Evolutionary conservation across 352 stramenopile genomes (phyloP), one percentile per base, ranked within the genome.

Genomic region (Globisporangium cystogenes): DNA sequence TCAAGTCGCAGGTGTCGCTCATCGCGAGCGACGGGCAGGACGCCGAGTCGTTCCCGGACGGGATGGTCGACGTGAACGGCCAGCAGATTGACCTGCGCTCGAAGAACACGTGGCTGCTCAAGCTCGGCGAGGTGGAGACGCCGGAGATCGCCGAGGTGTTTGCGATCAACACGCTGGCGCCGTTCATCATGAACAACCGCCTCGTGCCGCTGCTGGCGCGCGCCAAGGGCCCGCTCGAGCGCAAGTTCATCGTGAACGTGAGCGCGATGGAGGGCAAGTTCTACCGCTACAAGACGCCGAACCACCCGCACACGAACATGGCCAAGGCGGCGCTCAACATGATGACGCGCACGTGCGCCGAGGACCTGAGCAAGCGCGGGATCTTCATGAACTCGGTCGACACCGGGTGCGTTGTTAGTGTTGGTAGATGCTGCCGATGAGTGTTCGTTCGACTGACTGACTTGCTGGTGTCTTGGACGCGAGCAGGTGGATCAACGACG

Each of bases 351-450:
- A 99, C 96, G 7, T 98, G 87, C 29, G 89, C 93, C 0, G 90
- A 98, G 62, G 94, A 98, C 67, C 67, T 98, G 66, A 95, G 87
- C 48, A 97, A 96, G 65, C 81, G 87, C 11, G 65, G 79, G 53
- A 98, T 99, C 55, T 99, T 88, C 65, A 99, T 99, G 96, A 99
- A 97, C 62, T 95, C 86, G 39, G 93, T 99, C n/a, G 96, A 99
- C 74, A 99, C 96, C 18, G 96, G 95, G 70, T 90, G 64, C 59
- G 76, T 72, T n/a, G 18, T 26, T 45, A 16, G 20, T 16, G 21
- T 26, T 49, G 44, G 12, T 3, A 15, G 23, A 35, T 29, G 18
- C 21, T 48, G 43, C 36, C 21, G 36, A 21, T 18, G 3, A 4
- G 3, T 7, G 23, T 56, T 0, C 27, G 26, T 16, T 55, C 53